Conservation (phyloP, 192 early-diverging fungal species). For the Pecoramyces ruminantium region DNA sequence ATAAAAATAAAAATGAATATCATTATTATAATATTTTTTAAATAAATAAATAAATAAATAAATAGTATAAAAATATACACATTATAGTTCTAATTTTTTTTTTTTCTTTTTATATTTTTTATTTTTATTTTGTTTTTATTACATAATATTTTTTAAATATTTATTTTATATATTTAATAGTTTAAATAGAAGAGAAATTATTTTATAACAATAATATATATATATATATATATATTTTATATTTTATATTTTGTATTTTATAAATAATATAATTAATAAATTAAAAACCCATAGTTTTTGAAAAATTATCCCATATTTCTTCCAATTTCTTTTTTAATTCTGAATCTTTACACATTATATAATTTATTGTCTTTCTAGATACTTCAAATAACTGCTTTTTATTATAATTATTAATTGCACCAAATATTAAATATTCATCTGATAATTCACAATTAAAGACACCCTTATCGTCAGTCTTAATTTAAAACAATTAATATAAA, state of each 20-base stretch:
- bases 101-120: too few relatives aligned
- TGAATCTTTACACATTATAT: conserved; percentile 2
- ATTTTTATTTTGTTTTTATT: too few relatives aligned
- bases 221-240: not conserved
- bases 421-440: conserved; percentile 10
- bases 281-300: not conserved
- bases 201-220: too few relatives aligned
- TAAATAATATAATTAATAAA: too few relatives aligned
- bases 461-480: conserved; percentile 8
- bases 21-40: too few relatives aligned
- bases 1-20: too few relatives aligned
- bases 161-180: not conserved
- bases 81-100: too few relatives aligned
- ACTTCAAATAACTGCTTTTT: conserved; percentile 14
- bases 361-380: conserved; percentile 16
- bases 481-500: too few relatives aligned
- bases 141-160: too few relatives aligned
- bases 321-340: not conserved
- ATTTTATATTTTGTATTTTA: not conserved
- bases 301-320: not conserved
- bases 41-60: too few relatives aligned
- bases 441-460: conserved; percentile 5
- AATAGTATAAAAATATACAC: too few relatives aligned
- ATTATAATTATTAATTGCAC: conserved; percentile 10
- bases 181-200: too few relatives aligned